phyloP scores from a whole-genome alignment of 2,329 filamentous ascomycete genomes.

The Pseudogymnoascus sp. region DNA sequence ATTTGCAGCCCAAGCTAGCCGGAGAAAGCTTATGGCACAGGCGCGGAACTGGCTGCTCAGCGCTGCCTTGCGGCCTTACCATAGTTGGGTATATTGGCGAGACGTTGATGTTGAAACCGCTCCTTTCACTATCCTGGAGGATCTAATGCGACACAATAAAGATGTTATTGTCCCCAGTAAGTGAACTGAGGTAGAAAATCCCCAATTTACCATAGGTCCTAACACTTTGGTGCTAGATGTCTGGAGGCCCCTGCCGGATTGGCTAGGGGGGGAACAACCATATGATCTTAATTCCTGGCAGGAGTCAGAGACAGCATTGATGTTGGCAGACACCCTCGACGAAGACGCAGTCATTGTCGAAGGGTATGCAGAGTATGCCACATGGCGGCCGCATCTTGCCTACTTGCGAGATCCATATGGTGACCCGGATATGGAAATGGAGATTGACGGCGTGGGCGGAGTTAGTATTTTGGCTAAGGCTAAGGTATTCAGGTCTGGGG shows the following conservation, averaged over 20 bases:
- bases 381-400: slow-evolving; percentile 93
- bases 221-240: slow-evolving; percentile 57
- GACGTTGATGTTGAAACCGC: slow-evolving; percentile 98
- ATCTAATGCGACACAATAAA: slow-evolving; percentile 98
- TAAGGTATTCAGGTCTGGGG: slow-evolving; percentile 86
- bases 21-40: slow-evolving; percentile 95
- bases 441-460: slow-evolving; percentile 94
- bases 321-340: slow-evolving; percentile 87
- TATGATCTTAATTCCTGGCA: slow-evolving; percentile 99
- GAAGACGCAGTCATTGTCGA: slow-evolving; percentile 98
- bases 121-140: slow-evolving; percentile 91
- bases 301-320: slow-evolving; percentile 92
- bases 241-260: slow-evolving; percentile 96
- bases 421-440: slow-evolving; percentile 99
- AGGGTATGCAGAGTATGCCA: slow-evolving; percentile 97
- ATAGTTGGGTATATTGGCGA: slow-evolving; percentile 99
- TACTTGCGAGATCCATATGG: slow-evolving; percentile 95
- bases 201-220: slow-evolving; percentile 9
- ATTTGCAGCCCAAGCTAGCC: slow-evolving; percentile 88
- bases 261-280: slow-evolving; percentile 95
- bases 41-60: slow-evolving; percentile 95
- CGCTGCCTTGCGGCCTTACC: slow-evolving; percentile 84
- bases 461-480: slow-evolving; percentile 97
- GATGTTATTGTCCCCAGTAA: slow-evolving; percentile 96
- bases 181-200: slow-evolving; percentile 32